Conservation (phyloP, 352 stramenopile genomes). For the Phytophthora constricta region DNA sequence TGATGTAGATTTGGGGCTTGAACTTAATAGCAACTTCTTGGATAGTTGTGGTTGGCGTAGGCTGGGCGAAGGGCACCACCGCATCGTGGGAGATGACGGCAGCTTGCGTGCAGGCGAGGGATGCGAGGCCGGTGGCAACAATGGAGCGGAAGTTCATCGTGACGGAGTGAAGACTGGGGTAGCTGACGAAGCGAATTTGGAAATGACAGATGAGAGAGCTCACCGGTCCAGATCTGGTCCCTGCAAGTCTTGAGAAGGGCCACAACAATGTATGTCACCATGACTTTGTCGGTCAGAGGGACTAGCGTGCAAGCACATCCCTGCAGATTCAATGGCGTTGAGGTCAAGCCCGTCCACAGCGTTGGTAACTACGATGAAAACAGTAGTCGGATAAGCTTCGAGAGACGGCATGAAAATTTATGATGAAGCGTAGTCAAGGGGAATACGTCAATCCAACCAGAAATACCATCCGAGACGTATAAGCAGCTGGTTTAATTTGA, state of each 20-base stretch:
- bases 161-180: not conserved
- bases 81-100: constrained; percentile 20
- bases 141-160: constrained; percentile 13
- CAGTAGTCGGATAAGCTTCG: too few relatives aligned
- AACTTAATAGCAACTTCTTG: constrained; percentile 4
- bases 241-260: not conserved
- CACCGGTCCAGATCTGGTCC: not conserved
- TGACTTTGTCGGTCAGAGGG: not conserved
- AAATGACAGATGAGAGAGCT: constrained; percentile 5
- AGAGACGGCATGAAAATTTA: too few relatives aligned
- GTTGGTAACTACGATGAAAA: too few relatives aligned
- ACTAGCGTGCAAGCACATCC: not conserved
- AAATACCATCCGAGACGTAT: too few relatives aligned
- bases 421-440: too few relatives aligned
- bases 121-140: not conserved
- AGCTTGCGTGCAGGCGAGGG: not conserved
- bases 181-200: not conserved
- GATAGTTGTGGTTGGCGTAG: not conserved
- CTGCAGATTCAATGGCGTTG: not conserved
- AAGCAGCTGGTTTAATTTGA: too few relatives aligned
- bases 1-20: constrained; percentile 2
- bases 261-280: not conserved
- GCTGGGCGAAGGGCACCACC: constrained; percentile 6
- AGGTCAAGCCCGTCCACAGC: too few relatives aligned
- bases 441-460: too few relatives aligned